Evolutionary conservation across 257 asterid species (phyloP).

Genomic region (Fraxinus anomala): DNA sequence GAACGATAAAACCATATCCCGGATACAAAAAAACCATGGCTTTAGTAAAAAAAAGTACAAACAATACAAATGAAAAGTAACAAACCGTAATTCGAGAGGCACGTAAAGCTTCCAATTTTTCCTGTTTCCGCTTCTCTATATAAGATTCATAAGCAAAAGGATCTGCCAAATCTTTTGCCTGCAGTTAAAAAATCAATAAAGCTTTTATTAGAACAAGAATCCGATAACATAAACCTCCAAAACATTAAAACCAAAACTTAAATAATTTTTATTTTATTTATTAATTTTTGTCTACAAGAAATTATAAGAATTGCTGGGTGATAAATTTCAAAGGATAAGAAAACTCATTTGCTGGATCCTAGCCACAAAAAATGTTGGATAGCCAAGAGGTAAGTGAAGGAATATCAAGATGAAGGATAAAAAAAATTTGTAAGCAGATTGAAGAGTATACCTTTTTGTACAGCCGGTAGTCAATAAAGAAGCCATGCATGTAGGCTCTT

Average conservation of each 20-base stretch:
- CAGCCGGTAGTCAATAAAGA: slow-evolving; percentile 73
- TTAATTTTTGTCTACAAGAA: neutral
- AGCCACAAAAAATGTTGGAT: neutral
- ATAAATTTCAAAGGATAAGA: neutral
- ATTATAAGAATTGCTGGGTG: too few species aligned
- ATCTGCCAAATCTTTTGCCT: slow-evolving; percentile 77
- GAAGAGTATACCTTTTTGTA: slow-evolving; percentile 66
- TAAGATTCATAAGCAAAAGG: slow-evolving; percentile 81
- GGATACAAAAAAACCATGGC: neutral
- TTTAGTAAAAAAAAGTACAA: neutral
- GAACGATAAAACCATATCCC: too few species aligned
- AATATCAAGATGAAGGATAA: neutral
- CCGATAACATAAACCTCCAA: neutral
- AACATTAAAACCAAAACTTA: neutral
- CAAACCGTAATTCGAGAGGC: slow-evolving; percentile 82
- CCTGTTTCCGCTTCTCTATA: slow-evolving; percentile 67
- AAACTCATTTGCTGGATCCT: neutral
- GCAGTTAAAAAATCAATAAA: slow-evolving; percentile 26
- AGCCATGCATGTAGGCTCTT: slow-evolving; percentile 95
- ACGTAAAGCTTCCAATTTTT: slow-evolving; percentile 58
- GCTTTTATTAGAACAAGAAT: slow-evolving; percentile 17
- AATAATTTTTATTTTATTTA: neutral
- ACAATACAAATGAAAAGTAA: slow-evolving; percentile 20
- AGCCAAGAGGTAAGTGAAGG: neutral
- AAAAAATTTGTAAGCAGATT: slow-evolving; percentile 7